Conservation (phyloP, 2,329 filamentous ascomycete species). For the Emmonsiellopsis sp. region DNA sequence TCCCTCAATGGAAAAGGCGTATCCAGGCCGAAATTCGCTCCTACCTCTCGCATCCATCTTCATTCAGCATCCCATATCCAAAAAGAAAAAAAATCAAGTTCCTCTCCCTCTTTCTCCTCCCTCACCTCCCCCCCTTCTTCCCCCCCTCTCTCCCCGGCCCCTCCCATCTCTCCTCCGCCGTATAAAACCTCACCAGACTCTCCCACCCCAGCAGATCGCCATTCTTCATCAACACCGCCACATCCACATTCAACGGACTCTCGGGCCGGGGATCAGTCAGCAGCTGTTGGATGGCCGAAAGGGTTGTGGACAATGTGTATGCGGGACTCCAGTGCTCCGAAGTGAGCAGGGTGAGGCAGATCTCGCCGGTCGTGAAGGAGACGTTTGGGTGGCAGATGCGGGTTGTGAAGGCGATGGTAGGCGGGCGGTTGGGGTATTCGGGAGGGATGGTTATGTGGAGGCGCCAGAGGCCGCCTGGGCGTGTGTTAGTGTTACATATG, state of each 20-base stretch:
- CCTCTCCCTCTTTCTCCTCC: not conserved
- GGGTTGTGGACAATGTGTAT: constrained; percentile 58
- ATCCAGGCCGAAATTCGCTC: not conserved
- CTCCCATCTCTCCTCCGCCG: constrained; percentile 37
- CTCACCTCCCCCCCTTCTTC: constrained; percentile 15
- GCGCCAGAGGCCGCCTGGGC: constrained; percentile 66
- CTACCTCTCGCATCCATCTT: too few species aligned
- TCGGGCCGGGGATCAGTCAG: constrained; percentile 38
- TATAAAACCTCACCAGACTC: constrained; percentile 40
- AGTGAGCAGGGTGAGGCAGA: constrained; percentile 82
- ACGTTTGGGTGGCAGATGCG: constrained; percentile 80
- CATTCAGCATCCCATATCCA: too few species aligned
- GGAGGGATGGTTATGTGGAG: constrained; percentile 67
- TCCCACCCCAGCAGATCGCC: constrained; percentile 38
- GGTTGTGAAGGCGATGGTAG: constrained; percentile 72
- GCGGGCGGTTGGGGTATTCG: constrained; percentile 70
- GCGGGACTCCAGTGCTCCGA: constrained; percentile 69
- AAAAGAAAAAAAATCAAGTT: not conserved
- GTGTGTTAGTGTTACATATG: constrained; percentile 6
- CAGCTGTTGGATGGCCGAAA: constrained; percentile 40
- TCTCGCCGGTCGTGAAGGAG: constrained; percentile 66
- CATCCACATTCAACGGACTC: constrained; percentile 41
- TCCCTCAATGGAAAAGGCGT: not conserved
- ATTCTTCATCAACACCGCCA: constrained; percentile 37
- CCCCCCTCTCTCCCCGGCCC: constrained; percentile 33